A percentile compares a stretch with the other conserved stretches of the same genome.
Conservation (phyloP, 139 green algal species). For the Volvox reticuliferus region DNA sequence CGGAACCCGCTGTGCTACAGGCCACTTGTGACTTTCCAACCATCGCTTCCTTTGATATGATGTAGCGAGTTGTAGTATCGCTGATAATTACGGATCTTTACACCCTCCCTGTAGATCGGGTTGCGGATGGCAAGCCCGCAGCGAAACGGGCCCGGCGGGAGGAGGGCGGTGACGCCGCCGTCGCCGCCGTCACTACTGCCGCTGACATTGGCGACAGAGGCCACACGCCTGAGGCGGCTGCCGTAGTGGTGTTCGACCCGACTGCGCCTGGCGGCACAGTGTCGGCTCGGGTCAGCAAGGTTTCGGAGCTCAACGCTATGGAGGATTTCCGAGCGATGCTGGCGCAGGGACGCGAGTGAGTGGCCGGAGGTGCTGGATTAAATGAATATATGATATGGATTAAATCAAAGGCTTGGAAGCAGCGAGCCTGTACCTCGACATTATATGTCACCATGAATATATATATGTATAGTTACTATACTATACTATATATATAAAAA, state of each 20-base stretch:
- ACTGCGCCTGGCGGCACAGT: neutral
- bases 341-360: constrained; percentile 20
- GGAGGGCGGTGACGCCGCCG: neutral
- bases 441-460: too few species aligned
- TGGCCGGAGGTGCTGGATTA: neutral
- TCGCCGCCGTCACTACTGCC: neutral
- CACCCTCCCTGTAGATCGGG: neutral
- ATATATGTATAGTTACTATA: too few species aligned
- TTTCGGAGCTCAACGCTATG: constrained; percentile 9
- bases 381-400: too few species aligned
- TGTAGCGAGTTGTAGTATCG: too few species aligned
- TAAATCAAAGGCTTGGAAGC: too few species aligned
- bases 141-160: neutral
- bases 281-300: neutral
- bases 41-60: too few species aligned
- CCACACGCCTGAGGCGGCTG: neutral
- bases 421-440: too few species aligned
- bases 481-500: too few species aligned
- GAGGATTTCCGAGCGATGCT: constrained; percentile 36
- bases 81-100: too few species aligned
- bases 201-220: neutral
- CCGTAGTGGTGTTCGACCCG: constrained; percentile 12
- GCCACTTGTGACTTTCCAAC: too few species aligned
- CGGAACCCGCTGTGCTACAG: too few species aligned
- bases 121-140: neutral